A percentile compares a stretch with the other conserved stretches of the same genome.
Evolutionary conservation across 331 rosid genomes (phyloP).

Genomic region (Cucumis variabilis): DNA sequence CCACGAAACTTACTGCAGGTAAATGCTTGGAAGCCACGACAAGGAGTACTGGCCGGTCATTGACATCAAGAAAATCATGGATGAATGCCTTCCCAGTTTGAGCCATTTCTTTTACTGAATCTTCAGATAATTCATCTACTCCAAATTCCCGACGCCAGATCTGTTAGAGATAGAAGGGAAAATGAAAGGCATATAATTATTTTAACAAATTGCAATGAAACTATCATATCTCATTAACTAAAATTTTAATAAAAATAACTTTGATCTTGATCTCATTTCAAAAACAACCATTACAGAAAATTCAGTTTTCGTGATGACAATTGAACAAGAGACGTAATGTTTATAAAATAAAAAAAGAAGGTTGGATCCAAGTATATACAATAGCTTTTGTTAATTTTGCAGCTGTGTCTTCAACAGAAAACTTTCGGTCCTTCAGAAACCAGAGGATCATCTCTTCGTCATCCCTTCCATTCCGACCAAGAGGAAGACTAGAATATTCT

Average conservation of each 20-base stretch:
- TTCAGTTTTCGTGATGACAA: background rate
- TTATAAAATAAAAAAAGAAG: background rate
- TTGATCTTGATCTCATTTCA: background rate
- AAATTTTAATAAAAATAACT: constrained; percentile 7
- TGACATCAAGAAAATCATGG: constrained; percentile 76
- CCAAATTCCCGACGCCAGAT: constrained; percentile 94
- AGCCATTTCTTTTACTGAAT: constrained; percentile 60
- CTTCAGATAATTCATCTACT: constrained; percentile 74
- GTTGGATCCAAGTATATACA: constrained; percentile 46
- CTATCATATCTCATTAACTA: background rate
- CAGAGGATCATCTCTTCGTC: constrained; percentile 93
- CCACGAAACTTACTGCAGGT: constrained; percentile 61
- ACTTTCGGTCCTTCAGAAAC: constrained; percentile 91
- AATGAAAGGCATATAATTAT: constrained; percentile 35
- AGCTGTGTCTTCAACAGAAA: constrained; percentile 66
- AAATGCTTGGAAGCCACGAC: constrained; percentile 83
- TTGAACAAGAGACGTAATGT: background rate
- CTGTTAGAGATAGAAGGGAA: constrained; percentile 47
- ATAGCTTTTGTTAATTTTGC: constrained; percentile 79
- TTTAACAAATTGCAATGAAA: background rate
- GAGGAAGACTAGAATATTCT: constrained; percentile 63
- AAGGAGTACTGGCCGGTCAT: constrained; percentile 78
- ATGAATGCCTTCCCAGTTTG: constrained; percentile 83
- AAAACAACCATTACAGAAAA: background rate
- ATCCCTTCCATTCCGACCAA: constrained; percentile 90